A percentile compares a stretch with the other conserved stretches of the same genome.
These are phyloP conservation scores for Erucastrum elatum DNA, from an alignment of 345 rosid genomes.

Conservation along the genomic window DNA sequence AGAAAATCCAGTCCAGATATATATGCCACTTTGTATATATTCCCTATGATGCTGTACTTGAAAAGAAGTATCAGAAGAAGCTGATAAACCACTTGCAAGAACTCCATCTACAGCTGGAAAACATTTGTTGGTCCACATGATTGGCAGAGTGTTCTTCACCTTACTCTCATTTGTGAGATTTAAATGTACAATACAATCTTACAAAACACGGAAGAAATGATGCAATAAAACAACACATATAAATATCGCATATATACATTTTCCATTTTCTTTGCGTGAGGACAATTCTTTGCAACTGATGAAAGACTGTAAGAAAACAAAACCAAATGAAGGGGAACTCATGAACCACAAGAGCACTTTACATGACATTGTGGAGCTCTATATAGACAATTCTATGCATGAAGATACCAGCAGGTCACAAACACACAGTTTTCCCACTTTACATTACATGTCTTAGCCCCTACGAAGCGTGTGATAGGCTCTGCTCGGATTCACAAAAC, in stretches of 20 bases:
- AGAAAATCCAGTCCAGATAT: slow-evolving; percentile 82
- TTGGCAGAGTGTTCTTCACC: slow-evolving; percentile 49
- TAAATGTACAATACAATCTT: slow-evolving; percentile 27
- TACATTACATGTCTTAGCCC: too few relatives aligned
- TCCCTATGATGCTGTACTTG: slow-evolving; percentile 39
- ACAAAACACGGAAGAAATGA: slow-evolving; percentile 10
- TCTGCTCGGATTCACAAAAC: background rate
- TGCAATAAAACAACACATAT: background rate
- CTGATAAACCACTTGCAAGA: slow-evolving; percentile 45
- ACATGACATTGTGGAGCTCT: slow-evolving; percentile 14
- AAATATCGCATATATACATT: slow-evolving; percentile 43
- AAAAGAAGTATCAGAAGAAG: slow-evolving; percentile 33
- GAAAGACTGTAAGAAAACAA: slow-evolving; percentile 62
- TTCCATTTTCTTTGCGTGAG: slow-evolving; percentile 39
- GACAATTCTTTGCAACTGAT: slow-evolving; percentile 49
- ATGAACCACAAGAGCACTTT: slow-evolving; percentile 23
- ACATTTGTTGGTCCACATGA: slow-evolving; percentile 42
- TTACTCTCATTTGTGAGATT: slow-evolving; percentile 44
- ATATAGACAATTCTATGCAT: background rate
- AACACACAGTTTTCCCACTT: background rate
- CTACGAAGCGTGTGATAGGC: background rate
- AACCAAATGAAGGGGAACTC: slow-evolving; percentile 11
- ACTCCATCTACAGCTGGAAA: slow-evolving; percentile 49
- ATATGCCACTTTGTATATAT: slow-evolving; percentile 53
- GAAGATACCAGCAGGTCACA: background rate